phyloP scores from a whole-genome alignment of 371 early-diverging fungal genomes.

The Zopfochytrium polystomum region DNA sequence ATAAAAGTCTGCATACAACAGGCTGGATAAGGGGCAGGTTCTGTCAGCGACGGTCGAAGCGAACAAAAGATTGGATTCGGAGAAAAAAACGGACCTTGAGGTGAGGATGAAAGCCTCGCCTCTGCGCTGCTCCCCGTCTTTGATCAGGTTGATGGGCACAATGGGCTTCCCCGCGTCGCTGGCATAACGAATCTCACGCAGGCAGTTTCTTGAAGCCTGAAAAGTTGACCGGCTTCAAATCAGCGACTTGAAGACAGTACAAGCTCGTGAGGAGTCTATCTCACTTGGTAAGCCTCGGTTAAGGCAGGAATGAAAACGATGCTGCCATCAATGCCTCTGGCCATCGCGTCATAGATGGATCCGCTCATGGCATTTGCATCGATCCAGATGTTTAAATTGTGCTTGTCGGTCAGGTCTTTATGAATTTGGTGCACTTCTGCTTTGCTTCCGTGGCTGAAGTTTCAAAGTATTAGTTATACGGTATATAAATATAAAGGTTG shows the following conservation, averaged over 20 bases:
- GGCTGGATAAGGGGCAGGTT: no score
- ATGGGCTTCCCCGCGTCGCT: background rate
- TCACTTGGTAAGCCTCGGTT: background rate
- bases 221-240: no score
- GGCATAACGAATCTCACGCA: conserved; percentile 3
- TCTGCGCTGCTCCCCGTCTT: background rate
- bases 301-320: background rate
- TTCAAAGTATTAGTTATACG: no score
- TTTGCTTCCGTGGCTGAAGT: background rate
- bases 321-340: background rate
- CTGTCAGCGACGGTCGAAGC: no score
- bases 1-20: background rate
- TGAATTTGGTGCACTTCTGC: background rate
- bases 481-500: no score
- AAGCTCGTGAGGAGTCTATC: background rate
- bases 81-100: no score
- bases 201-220: conserved; percentile 4
- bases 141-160: background rate
- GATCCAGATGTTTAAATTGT: conserved; percentile 7
- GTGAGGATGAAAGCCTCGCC: conserved; percentile 6
- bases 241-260: no score
- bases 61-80: no score
- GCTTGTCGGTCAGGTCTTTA: background rate
- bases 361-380: conserved; percentile 4
- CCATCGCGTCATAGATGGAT: background rate